Conservation (phyloP, 306 rosid species). For the Dryas drummondii region DNA sequence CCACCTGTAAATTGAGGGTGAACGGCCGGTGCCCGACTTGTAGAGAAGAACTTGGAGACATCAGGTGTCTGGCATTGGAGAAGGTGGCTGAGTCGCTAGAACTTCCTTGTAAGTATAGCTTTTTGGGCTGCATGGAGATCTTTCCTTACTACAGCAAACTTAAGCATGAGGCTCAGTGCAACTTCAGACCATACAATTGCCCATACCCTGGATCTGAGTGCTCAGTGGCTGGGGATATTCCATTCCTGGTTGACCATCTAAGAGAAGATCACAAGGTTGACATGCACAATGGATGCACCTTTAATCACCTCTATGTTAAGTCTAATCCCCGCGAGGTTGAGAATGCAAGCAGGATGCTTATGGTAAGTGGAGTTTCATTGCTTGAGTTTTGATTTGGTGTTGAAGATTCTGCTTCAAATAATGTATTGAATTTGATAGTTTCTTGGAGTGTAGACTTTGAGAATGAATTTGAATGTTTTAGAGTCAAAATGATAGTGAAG, state of each 20-base stretch:
- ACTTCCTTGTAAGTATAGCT: constrained; percentile 29
- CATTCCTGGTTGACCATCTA: constrained; percentile 28
- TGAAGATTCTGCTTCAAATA: neutral
- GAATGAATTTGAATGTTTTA: neutral
- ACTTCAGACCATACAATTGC: constrained; percentile 30
- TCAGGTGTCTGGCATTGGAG: constrained; percentile 31
- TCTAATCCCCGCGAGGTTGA: constrained; percentile 15
- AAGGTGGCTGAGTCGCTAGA: constrained; percentile 28
- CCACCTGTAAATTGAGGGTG: constrained; percentile 25
- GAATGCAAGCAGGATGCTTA: constrained; percentile 30
- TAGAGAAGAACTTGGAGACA: constrained; percentile 32
- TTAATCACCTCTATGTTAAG: constrained; percentile 32
- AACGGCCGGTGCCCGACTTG: constrained; percentile 30
- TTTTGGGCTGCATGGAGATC: constrained; percentile 26
- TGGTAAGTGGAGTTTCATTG: constrained; percentile 13
- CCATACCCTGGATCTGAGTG: constrained; percentile 29
- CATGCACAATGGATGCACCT: constrained; percentile 24
- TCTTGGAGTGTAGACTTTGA: neutral
- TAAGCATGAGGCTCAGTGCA: constrained; percentile 24
- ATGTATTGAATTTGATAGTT: neutral
- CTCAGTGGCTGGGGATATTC: constrained; percentile 16
- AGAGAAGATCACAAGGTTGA: constrained; percentile 31
- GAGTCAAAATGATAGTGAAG: neutral
- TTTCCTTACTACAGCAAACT: constrained; percentile 31
- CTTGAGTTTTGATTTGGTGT: neutral